phyloP scores from a whole-genome alignment of 1,139 yeast genomes.

The Candida tropicalis region DNA sequence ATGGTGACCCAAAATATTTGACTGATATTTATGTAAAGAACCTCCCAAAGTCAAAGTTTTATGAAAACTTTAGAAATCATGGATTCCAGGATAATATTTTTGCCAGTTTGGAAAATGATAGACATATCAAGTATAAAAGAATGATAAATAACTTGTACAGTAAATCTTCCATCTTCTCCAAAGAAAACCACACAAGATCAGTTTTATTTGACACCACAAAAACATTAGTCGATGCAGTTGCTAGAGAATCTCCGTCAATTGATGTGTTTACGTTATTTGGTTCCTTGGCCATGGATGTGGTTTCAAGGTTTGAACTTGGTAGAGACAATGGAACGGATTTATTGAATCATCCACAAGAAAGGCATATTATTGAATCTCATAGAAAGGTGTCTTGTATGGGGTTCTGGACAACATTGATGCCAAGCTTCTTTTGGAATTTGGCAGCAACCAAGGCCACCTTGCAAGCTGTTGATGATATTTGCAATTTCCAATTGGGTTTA shows the following conservation, averaged over 20 bases:
- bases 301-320: slow-evolving; percentile 65
- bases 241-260: slow-evolving; percentile 37
- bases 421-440: slow-evolving; percentile 51
- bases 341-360: slow-evolving; percentile 37
- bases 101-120: slow-evolving; percentile 50
- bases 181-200: slow-evolving; percentile 31
- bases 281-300: slow-evolving; percentile 73
- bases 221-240: slow-evolving; percentile 30
- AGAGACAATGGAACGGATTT: slow-evolving; percentile 45
- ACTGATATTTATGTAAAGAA: slow-evolving; percentile 61
- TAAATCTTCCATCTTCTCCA: slow-evolving; percentile 43
- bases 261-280: slow-evolving; percentile 67
- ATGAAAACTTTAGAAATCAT: slow-evolving; percentile 63
- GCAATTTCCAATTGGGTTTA: slow-evolving; percentile 53
- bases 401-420: slow-evolving; percentile 70
- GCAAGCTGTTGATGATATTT: slow-evolving; percentile 42
- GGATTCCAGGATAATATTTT: slow-evolving; percentile 58
- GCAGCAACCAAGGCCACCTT: slow-evolving; percentile 48
- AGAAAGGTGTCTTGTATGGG: slow-evolving; percentile 63
- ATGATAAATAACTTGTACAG: slow-evolving; percentile 51
- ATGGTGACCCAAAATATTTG: slow-evolving; percentile 50
- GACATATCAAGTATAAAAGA: slow-evolving; percentile 54
- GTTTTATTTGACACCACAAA: slow-evolving; percentile 28
- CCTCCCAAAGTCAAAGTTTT: slow-evolving; percentile 62
- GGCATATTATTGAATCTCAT: slow-evolving; percentile 50